These are phyloP conservation scores for Cerioporus squamosus DNA, from an alignment of 1,284 basidiomycete species.

Conservation along the genomic window DNA sequence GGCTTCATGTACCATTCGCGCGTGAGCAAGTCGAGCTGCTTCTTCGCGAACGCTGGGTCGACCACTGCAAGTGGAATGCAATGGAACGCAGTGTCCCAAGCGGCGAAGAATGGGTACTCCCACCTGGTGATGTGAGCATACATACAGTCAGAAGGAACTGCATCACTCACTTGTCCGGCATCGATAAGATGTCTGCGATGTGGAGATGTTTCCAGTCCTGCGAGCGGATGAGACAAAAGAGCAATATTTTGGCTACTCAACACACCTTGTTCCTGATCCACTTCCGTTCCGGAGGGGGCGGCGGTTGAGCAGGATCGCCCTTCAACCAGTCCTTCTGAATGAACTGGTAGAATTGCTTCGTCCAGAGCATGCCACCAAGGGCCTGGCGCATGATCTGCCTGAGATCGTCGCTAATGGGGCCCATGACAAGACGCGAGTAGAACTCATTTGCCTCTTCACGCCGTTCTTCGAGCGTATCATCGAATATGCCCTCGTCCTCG, in stretches of 20 bases:
- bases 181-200: constrained; percentile 94
- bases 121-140: constrained; percentile 55
- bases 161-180: constrained; percentile 89
- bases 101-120: constrained; percentile 97
- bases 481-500: constrained; percentile 90
- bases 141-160: not conserved
- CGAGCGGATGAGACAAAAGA: not conserved
- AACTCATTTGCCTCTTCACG: constrained; percentile 96
- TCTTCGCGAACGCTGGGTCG: constrained; percentile 95
- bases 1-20: constrained; percentile 99
- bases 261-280: constrained; percentile 81
- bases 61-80: constrained; percentile 96
- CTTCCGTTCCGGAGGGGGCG: constrained; percentile 91
- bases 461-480: constrained; percentile 87
- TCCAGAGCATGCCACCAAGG: constrained; percentile 99
- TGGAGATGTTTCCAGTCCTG: constrained; percentile 96
- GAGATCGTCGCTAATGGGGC: constrained; percentile 89
- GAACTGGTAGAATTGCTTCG: constrained; percentile 97
- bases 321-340: constrained; percentile 96
- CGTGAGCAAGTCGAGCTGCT: constrained; percentile 94
- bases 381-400: constrained; percentile 97
- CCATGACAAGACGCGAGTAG: constrained; percentile 80
- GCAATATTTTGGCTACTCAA: constrained; percentile 11
- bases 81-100: constrained; percentile 98
- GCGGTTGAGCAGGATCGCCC: constrained; percentile 93